Conservation (phyloP, 2,329 filamentous ascomycete species). For the Triangularia setosa region DNA sequence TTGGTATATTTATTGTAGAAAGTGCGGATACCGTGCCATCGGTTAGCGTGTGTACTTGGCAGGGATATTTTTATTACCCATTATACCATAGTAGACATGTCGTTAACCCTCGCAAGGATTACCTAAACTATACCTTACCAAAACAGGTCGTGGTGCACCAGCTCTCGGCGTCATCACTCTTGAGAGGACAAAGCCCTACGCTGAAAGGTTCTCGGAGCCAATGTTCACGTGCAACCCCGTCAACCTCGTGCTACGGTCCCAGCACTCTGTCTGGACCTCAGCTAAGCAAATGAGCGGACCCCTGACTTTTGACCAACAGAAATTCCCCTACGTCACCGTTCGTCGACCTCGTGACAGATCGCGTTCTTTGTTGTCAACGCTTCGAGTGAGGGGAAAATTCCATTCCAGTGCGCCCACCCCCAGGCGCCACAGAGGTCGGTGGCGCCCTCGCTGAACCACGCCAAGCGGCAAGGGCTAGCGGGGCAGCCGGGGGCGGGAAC, state of each 20-base stretch:
- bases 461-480: neutral
- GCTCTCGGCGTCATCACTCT: neutral
- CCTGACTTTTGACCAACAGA: neutral
- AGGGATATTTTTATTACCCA: too few relatives aligned
- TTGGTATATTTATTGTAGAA: too few relatives aligned
- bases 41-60: too few relatives aligned
- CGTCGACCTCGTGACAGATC: neutral
- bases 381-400: slow-evolving; percentile 2
- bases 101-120: neutral
- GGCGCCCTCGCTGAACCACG: neutral
- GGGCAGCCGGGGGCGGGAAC: slow-evolving; percentile 2
- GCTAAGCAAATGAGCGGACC: neutral
- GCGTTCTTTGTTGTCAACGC: neutral
- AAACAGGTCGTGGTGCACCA: neutral
- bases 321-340: neutral
- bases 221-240: neutral
- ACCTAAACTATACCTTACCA: neutral
- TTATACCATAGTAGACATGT: neutral
- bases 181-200: neutral
- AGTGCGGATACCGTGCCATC: too few relatives aligned
- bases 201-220: neutral
- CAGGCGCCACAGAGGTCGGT: neutral
- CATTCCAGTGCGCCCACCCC: neutral
- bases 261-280: neutral
- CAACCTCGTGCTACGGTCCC: neutral